Conservation (phyloP, 768 basidiomycete species). For the Hysterangium stoloniferum region DNA sequence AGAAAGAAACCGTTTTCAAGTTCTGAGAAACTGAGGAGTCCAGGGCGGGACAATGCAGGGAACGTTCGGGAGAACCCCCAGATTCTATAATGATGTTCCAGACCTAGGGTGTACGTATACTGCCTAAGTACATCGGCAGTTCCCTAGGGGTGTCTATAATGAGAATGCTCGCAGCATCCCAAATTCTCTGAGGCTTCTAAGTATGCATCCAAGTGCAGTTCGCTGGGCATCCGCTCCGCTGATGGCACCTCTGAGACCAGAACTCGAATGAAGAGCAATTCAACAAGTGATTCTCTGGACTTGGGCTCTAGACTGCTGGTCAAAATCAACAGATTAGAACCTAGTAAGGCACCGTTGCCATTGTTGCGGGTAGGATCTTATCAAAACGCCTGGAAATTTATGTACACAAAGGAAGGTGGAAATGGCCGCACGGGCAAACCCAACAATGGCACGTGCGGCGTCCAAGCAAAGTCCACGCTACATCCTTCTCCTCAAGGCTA, state of each 20-base stretch:
- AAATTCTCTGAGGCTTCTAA: no score
- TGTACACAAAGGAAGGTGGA: not conserved
- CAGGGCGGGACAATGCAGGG: no score
- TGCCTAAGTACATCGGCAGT: no score
- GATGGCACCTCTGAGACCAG: slow-evolving; percentile 10
- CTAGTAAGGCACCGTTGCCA: slow-evolving; percentile 14
- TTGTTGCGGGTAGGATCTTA: slow-evolving; percentile 16
- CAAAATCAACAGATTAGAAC: slow-evolving; percentile 20
- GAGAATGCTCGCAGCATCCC: no score
- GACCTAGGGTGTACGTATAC: no score
- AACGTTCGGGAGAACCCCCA: no score
- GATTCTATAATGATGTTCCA: no score
- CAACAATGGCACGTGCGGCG: not conserved
- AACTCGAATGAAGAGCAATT: slow-evolving; percentile 21
- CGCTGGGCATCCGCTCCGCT: no score
- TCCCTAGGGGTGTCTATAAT: no score
- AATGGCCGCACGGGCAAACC: slow-evolving; percentile 1
- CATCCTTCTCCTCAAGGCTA: not conserved
- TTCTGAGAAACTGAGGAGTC: no score
- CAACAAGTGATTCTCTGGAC: slow-evolving; percentile 14
- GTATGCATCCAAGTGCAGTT: no score
- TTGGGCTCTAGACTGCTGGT: slow-evolving; percentile 18
- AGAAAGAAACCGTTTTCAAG: no score
- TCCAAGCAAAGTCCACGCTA: slow-evolving; percentile 4
- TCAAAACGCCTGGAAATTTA: not conserved